phyloP scores from a whole-genome alignment of 2,329 filamentous ascomycete species.

The Anthostomella pinea region DNA sequence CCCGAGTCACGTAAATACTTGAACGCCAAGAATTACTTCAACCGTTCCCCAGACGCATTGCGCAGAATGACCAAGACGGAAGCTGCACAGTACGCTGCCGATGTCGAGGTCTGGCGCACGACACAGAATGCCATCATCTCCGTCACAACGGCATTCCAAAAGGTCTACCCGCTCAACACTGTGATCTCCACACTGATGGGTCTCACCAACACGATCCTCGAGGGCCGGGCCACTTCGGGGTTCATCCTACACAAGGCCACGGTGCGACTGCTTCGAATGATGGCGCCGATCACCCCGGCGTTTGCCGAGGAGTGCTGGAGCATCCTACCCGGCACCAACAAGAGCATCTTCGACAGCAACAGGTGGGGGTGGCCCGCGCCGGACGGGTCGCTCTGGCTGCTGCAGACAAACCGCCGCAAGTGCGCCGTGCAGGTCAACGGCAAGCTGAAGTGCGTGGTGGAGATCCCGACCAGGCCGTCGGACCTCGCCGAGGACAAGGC shows the following conservation, averaged over 20 bases:
- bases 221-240: constrained; percentile 40
- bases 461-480: constrained; percentile 53
- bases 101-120: constrained; percentile 57
- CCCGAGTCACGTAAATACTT: constrained; percentile 7
- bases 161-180: constrained; percentile 77
- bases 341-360: constrained; percentile 43
- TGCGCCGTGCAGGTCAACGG: constrained; percentile 79
- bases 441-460: constrained; percentile 67
- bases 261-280: constrained; percentile 62
- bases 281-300: constrained; percentile 77
- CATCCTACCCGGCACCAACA: constrained; percentile 42
- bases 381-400: constrained; percentile 49
- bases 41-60: constrained; percentile 29
- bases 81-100: constrained; percentile 42
- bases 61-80: constrained; percentile 23
- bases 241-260: constrained; percentile 48
- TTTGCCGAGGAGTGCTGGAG: constrained; percentile 81
- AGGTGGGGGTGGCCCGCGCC: constrained; percentile 54
- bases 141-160: constrained; percentile 66
- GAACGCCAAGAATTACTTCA: constrained; percentile 37
- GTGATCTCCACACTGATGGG: constrained; percentile 79
- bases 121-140: constrained; percentile 66
- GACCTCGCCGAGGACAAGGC: constrained; percentile 32
- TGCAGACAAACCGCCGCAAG: constrained; percentile 48
- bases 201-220: constrained; percentile 67